Percentiles rank a stretch among this genome's conserved stretches.
phyloP scores from a whole-genome alignment of 2,329 filamentous ascomycete genomes.

The Dactylellina haptotyla region DNA sequence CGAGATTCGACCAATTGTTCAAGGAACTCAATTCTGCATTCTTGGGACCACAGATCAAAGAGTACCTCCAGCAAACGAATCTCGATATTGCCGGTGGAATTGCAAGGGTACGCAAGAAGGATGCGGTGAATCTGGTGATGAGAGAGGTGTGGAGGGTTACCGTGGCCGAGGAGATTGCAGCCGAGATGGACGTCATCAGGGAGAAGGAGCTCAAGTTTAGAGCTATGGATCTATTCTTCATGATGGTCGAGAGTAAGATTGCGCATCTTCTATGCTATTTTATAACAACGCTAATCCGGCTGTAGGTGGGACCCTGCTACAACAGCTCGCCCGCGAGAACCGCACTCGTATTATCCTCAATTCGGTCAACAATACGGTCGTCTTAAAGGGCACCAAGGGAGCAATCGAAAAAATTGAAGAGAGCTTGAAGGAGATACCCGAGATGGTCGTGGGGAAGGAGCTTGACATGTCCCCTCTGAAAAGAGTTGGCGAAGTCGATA shows the following conservation, averaged over 20 bases:
- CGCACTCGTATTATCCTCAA: conserved; percentile 57
- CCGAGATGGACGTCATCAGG: conserved; percentile 56
- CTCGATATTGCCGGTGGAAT: conserved; percentile 31
- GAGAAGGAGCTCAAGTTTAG: conserved; percentile 51
- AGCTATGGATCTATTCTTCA: conserved; percentile 57
- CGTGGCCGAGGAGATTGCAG: conserved; percentile 56
- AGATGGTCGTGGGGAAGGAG: conserved; percentile 46
- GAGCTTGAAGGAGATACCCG: conserved; percentile 44
- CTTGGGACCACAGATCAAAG: conserved; percentile 53
- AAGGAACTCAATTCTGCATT: conserved; percentile 55
- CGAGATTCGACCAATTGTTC: conserved; percentile 56
- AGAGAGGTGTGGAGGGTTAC: conserved; percentile 55
- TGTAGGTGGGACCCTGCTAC: conserved; percentile 41
- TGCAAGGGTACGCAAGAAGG: conserved; percentile 34
- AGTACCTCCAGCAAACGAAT: conserved; percentile 47
- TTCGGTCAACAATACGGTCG: conserved; percentile 44
- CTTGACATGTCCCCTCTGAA: conserved; percentile 55
- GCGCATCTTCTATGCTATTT: not conserved
- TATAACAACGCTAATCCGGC: not conserved
- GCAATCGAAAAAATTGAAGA: conserved; percentile 56
- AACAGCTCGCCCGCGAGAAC: conserved; percentile 39
- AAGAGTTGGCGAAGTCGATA: conserved; percentile 53
- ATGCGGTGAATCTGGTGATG: conserved; percentile 55
- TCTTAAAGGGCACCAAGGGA: conserved; percentile 52
- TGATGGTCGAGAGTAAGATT: conserved; percentile 57